Evolutionary conservation across 2,329 filamentous ascomycete genomes (phyloP).

Genomic region (Aulographum hederae): DNA sequence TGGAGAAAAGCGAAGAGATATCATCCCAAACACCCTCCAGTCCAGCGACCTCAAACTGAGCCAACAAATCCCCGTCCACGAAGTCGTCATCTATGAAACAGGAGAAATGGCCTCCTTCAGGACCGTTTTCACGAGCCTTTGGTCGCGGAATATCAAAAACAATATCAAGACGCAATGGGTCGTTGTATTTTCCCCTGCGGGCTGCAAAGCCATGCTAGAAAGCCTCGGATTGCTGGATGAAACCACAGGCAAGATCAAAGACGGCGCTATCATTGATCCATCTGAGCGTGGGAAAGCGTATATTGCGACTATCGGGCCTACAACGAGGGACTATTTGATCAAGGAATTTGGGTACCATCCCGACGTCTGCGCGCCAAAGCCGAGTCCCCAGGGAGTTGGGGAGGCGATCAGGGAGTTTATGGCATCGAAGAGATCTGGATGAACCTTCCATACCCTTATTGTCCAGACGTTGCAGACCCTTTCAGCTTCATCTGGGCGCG

Average conservation of each 20-base stretch:
- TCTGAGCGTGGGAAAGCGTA: conserved; percentile 4
- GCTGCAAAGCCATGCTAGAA: conserved; percentile 41
- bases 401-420: conserved; percentile 40
- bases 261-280: neutral
- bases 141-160: conserved; percentile 26
- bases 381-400: conserved; percentile 63
- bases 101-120: conserved; percentile 66
- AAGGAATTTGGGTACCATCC: conserved; percentile 47
- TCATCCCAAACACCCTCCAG: conserved; percentile 71
- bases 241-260: conserved; percentile 16
- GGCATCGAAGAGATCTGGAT: too few species aligned
- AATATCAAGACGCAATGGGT: conserved; percentile 41
- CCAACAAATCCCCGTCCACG: conserved; percentile 47
- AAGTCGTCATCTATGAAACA: conserved; percentile 76
- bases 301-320: conserved; percentile 83
- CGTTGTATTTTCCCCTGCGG: conserved; percentile 50
- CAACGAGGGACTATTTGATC: conserved; percentile 59
- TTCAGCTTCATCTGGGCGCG: too few species aligned
- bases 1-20: conserved; percentile 73
- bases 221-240: conserved; percentile 28
- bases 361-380: conserved; percentile 64
- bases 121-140: conserved; percentile 37
- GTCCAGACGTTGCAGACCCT: too few species aligned
- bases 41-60: conserved; percentile 29
- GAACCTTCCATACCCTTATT: too few species aligned